Base-by-base conservation (phyloP, 768 basidiomycete species). In the Panellus pusillus region DNA sequence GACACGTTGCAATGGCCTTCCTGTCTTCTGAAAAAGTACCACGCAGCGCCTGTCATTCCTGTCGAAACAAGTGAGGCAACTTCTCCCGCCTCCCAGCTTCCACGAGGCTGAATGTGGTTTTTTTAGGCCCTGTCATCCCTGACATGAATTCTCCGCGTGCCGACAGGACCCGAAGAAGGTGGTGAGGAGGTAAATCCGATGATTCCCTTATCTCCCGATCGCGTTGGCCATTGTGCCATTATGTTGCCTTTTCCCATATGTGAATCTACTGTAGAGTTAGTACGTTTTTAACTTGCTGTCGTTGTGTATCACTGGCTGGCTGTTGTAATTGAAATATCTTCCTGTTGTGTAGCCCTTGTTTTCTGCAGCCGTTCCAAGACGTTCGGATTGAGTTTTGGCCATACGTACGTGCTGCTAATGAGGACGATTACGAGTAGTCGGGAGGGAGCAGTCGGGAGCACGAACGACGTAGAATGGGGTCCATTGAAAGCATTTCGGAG, bases 361-460 rank as follows among this genome's bases (percentile, higher is more conserved):
- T 47, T 53, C 42, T 62, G 55, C 38, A 71, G 63, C 50, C 70
- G 62, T 37, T 58, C 64, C 20, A 75, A 43, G 47, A 74, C 55
- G 14, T 12, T 42, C 11, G 70, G 70, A 55, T 73, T 75, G 18
- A 77, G 47, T 51, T 68, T 73, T 9, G 74, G 72, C 74, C 74
- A 76, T 20, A 49, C 57, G 60, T 69, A 74, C 11, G 44, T 32
- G 47, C 67, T 70, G 46, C 27, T 20, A n/a, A n/a, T n/a, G n/a
- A n/a, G 20, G 18, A 27, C 17, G 35, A 41, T 28, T 39, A 43
- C 52, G 47, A 51, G 17, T n/a, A 9, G 31, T 32, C 54, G 28
- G 28, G 44, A 52, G 48, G 47, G 35, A 31, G 17, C 19, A 29
- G 18, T 24, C 7, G n/a, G 13, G 11, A 19, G 9, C 15, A 38